Evolutionary conservation across 139 green algal genomes (phyloP), one percentile per base, ranked within the genome.

Genomic region (Tetradesmus lagerheimii): DNA sequence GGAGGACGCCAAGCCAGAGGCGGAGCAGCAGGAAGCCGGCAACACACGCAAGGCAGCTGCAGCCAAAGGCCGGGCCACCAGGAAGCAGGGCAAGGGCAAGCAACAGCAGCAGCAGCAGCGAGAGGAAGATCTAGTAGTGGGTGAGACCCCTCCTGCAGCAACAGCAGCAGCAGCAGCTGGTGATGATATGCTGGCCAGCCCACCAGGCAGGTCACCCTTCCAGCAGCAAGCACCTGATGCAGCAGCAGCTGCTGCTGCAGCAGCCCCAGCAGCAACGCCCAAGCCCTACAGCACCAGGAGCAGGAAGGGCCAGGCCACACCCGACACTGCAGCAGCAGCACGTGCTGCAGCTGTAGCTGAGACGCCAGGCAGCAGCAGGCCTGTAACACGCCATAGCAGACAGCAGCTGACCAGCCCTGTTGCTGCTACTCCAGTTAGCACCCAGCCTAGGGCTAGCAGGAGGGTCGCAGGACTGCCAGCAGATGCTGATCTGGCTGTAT

Each of bases 31-130:
- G 80, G 29, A 74, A 25, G 45, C 16, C 11, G 80, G 57, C 41
- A 75, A 74, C 47, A 9, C 16, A 47, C 64, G 29, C n/a, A 74
- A 71, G 45, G 80, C n/a, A 20, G 45, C 16, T 47, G 31, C 62
- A 12, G 47, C 41, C 16, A 75, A 45, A 8, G 47, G 62, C 47
- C 45, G 64, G 14, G n/a, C 27, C 67, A 29, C 47, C 37, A 41
- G 9, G 29, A 47, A 78, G 67, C 67, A 37, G 67, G n/a, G 67
- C 31, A 20, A 38, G 29, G 67, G 67, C 67, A 78, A 38, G n/a
- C n/a, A 38, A 14, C 67, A 78, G 67, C 67, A 78, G 67, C 67
- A 78, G 67, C 67, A 78, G 66, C 66, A 77, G 66, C 66, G 38
- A 12, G 27, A 38, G n/a, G n/a, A 78, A 9, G 57, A 71, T 1